phyloP scores from a whole-genome alignment of 306 rosid genomes.

The Elaeagnus macrophylla region DNA sequence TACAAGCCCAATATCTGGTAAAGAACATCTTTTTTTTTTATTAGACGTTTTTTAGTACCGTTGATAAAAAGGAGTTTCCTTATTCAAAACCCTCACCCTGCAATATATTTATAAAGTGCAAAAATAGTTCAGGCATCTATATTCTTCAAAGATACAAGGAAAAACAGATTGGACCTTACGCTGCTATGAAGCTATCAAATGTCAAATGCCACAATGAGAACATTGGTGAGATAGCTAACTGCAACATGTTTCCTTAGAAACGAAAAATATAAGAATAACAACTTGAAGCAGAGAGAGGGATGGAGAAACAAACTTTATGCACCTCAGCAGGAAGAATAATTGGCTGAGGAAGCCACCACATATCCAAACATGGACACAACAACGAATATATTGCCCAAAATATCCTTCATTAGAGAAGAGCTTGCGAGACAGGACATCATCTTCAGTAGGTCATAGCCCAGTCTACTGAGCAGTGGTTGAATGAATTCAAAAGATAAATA shows the following conservation, averaged over 20 bases:
- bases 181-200: no score
- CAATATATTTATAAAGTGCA: no score
- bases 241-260: not conserved
- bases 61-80: no score
- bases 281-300: not conserved
- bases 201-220: no score
- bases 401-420: constrained; percentile 58
- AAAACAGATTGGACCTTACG: no score
- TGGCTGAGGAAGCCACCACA: constrained; percentile 93
- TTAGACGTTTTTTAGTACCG: no score
- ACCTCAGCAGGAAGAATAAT: constrained; percentile 87
- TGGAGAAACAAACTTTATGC: constrained; percentile 57
- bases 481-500: constrained; percentile 81
- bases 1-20: no score
- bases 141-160: not conserved
- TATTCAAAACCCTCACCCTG: no score
- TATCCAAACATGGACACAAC: constrained; percentile 72
- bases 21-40: no score
- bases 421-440: constrained; percentile 46
- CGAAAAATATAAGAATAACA: not conserved
- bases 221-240: no score
- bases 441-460: constrained; percentile 64
- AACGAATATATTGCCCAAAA: constrained; percentile 54
- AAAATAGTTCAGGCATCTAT: not conserved
- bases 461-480: constrained; percentile 61